phyloP scores from a whole-genome alignment of 169 alveolate species.

The Cryptosporidium baileyi region DNA sequence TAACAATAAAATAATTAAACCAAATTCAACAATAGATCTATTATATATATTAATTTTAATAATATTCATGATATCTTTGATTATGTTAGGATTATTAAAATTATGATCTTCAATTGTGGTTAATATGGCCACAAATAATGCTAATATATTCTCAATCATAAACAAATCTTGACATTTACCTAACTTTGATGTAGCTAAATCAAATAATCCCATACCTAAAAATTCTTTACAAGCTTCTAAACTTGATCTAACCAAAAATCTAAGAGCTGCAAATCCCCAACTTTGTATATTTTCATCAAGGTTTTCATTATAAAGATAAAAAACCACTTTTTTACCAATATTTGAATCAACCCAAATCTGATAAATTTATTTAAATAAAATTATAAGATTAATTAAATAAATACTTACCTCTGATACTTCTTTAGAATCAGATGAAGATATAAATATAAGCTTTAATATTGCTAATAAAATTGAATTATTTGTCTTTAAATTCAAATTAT shows the following conservation, averaged over 20 bases:
- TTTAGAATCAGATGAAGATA: slow-evolving; percentile 55
- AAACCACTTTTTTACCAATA: slow-evolving; percentile 20
- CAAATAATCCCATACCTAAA: slow-evolving; percentile 37
- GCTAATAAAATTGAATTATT: slow-evolving; percentile 25
- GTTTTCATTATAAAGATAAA: background rate
- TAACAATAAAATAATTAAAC: slow-evolving; percentile 2
- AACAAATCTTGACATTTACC: slow-evolving; percentile 11
- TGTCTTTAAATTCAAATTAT: background rate
- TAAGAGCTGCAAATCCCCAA: slow-evolving; percentile 71
- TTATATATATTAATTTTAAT: background rate
- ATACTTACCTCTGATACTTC: slow-evolving; percentile 44
- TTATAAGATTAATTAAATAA: background rate
- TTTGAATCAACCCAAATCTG: slow-evolving; percentile 52
- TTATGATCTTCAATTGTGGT: slow-evolving; percentile 28
- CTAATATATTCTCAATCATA: slow-evolving; percentile 38
- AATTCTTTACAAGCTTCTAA: slow-evolving; percentile 33
- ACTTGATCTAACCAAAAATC: slow-evolving; percentile 46
- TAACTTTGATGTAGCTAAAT: slow-evolving; percentile 27
- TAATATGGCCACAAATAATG: slow-evolving; percentile 20
- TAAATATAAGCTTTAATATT: slow-evolving; percentile 34
- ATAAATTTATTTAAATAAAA: background rate
- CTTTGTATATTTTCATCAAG: slow-evolving; percentile 36
- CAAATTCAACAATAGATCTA: background rate
- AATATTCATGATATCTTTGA: slow-evolving; percentile 11
- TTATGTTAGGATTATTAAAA: slow-evolving; percentile 24